Evolutionary conservation across 306 rosid species (phyloP), one percentile per base, ranked within the genome.

Genomic region (Lithocarpus polystachyus): DNA sequence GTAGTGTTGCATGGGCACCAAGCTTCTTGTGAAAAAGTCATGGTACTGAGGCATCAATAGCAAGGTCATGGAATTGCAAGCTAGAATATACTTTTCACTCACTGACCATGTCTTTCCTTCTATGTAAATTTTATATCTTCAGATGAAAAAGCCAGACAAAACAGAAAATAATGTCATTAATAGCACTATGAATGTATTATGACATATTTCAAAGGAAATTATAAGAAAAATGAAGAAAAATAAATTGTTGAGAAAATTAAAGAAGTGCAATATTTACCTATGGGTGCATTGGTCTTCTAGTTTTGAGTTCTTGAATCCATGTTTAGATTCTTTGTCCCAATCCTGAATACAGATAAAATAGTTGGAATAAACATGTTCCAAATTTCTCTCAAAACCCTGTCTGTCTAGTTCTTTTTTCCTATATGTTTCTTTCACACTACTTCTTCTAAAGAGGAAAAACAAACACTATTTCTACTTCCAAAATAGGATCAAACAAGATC

Each of bases 71-170:
- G 98, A 86, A 56, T 93, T 89, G 48, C 98, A 93, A 0, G 98
- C 92, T 61, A 93, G 52, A 43, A 90, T 93, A 82, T 93, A 90
- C 71, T 93, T 93, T 75, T 90, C 93, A 76, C 97, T 93, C 5
- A 91, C 95, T 0, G 98, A 93, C 97, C 98, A 93, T 2, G 87
- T 92, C 82, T 79, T 82, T 72, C 98, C 98, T 86, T 93, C 98
- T 33, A 90, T 59, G 55, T 93, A 93, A 23, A 93, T 87, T 76
- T 91, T 93, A 57, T 87, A 93, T 72, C 93, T 92, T 73, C 48
- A 56, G 14, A 73, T 56, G 56, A 31, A 57, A 37, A 15, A 79
- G 1, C 3, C 31, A 26, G 10, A 71, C 15, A 75, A 19, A 68
- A 5, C 20, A 56, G 20, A 55, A 37, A 37, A 37, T 7, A 37